A percentile compares a stretch with the other conserved stretches of the same genome.
These are phyloP conservation scores for Phialemonium atrogriseum DNA, from an alignment of 2,329 filamentous ascomycete species.

Conservation along the genomic window DNA sequence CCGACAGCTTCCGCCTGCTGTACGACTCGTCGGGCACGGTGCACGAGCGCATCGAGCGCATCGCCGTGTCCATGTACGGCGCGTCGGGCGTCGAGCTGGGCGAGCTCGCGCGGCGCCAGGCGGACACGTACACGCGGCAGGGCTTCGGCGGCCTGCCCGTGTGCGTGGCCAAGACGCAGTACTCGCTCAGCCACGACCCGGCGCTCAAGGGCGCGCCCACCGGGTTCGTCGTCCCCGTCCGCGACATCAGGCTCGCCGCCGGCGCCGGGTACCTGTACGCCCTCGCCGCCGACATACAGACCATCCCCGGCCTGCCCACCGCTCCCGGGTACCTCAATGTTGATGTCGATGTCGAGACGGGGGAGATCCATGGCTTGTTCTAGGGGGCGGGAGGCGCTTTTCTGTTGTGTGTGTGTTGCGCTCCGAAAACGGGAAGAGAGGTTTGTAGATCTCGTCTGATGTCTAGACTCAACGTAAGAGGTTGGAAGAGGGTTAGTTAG, in stretches of 20 bases:
- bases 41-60: slow-evolving; percentile 79
- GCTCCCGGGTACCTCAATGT: slow-evolving; percentile 94
- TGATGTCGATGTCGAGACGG: slow-evolving; percentile 74
- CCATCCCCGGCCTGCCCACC: slow-evolving; percentile 90
- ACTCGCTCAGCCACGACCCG: slow-evolving; percentile 88
- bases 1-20: slow-evolving; percentile 65
- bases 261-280: slow-evolving; percentile 94
- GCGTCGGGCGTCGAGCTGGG: slow-evolving; percentile 85
- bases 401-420: neutral
- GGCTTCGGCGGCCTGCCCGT: slow-evolving; percentile 90
- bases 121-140: slow-evolving; percentile 88
- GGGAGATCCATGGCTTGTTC: slow-evolving; percentile 82
- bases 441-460: too few species aligned
- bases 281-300: slow-evolving; percentile 94
- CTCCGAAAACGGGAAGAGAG: neutral
- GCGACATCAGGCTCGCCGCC: slow-evolving; percentile 88
- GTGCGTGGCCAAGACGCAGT: slow-evolving; percentile 97
- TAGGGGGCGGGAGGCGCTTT: slow-evolving; percentile 34
- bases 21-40: slow-evolving; percentile 65
- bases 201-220: slow-evolving; percentile 89
- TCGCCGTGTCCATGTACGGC: slow-evolving; percentile 91
- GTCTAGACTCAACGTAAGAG: too few species aligned
- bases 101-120: slow-evolving; percentile 90
- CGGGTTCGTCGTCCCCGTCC: slow-evolving; percentile 89
- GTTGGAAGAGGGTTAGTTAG: too few species aligned